Conservation (phyloP, 805 yeast genomes). For the Grigorovia yakushimaensis region DNA sequence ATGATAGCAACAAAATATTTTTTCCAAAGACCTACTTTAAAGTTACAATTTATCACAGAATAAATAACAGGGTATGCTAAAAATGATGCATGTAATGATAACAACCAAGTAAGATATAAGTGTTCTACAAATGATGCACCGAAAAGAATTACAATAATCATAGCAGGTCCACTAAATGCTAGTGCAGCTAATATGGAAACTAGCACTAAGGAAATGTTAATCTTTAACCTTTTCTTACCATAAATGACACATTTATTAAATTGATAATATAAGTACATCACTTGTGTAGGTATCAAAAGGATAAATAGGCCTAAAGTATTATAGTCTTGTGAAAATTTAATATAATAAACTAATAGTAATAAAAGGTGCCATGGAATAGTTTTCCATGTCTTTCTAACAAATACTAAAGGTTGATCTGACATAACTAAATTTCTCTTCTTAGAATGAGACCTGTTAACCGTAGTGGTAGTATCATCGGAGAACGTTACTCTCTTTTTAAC, state of each 20-base stretch:
- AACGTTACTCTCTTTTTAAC: conserved; percentile 26
- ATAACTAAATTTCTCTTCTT: conserved; percentile 12
- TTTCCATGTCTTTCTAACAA: conserved; percentile 20
- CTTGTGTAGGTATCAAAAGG: conserved; percentile 28
- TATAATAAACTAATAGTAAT: conserved; percentile 26
- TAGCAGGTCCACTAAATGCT: conserved; percentile 19
- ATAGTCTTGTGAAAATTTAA: conserved; percentile 22
- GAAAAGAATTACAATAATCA: conserved; percentile 42
- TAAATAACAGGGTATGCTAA: conserved; percentile 58
- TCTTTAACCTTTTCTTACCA: conserved; percentile 26
- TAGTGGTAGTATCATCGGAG: conserved; percentile 25
- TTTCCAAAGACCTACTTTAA: conserved; percentile 36
- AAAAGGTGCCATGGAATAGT: conserved; percentile 28
- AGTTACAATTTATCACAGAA: conserved; percentile 43
- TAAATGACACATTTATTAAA: conserved; percentile 28
- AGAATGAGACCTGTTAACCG: conserved; percentile 16
- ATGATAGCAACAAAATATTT: conserved; percentile 27
- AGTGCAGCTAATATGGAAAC: conserved; percentile 18
- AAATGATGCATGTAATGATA: conserved; percentile 53
- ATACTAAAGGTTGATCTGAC: conserved; percentile 26
- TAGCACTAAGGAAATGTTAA: conserved; percentile 17
- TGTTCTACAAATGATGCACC: conserved; percentile 71
- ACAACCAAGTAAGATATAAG: conserved; percentile 43
- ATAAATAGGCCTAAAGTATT: conserved; percentile 20
- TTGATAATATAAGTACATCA: conserved; percentile 28